Base-by-base conservation (phyloP, 2,329 filamentous ascomycete genomes). In the Aspergillus brunneoviolaceus region DNA sequence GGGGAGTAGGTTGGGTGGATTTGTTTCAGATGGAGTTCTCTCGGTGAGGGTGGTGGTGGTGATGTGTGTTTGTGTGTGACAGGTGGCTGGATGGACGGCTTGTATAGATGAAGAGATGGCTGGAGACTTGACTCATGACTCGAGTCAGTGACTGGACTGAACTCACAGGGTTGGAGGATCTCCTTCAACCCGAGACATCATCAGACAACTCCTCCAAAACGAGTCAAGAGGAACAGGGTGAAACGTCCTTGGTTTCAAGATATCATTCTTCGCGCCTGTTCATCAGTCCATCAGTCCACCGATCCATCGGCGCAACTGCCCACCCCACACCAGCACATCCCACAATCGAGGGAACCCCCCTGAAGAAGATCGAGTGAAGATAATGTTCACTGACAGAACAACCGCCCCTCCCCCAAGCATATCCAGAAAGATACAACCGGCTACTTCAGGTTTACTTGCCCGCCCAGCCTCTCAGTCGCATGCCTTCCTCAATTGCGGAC, bases 401-500 rank as follows among this genome's bases (percentile, higher is more conserved):
- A 6, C 33, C 33, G 1, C 33, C 33, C 14, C 12, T 23, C 21
- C 23, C 23, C 23, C 23, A 12, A 12, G 49, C 39, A 53, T 33
- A 61, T 49, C 42, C 27, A 56, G 31, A 31, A 19, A 42, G 47
- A 56, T 35, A 31, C 52, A 29, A 29, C 27, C 7, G 27, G 27
- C 27, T 7, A 21, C 14, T 7, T 35, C 55, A 35, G 6, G 12
- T 51, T 63, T 63, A 74, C 55, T 73, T 73, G n/a, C 68, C 62
- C 55, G 73, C 72, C 92, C 92, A 97, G 2, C 92, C 94, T 73
- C 88, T 91, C 62, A 84, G 82, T 70, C 88, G 85, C 95, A 99
- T 98, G 64, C 90, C 89, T 65, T 84, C 84, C 82, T 98, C 95
- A 64, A 99, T 90, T 4, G 86, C 82, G 71, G 89, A 90, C 95